These are phyloP conservation scores for Narthecium ossifragum DNA, from an alignment of 106 monocot genomes.

Conservation along the genomic window DNA sequence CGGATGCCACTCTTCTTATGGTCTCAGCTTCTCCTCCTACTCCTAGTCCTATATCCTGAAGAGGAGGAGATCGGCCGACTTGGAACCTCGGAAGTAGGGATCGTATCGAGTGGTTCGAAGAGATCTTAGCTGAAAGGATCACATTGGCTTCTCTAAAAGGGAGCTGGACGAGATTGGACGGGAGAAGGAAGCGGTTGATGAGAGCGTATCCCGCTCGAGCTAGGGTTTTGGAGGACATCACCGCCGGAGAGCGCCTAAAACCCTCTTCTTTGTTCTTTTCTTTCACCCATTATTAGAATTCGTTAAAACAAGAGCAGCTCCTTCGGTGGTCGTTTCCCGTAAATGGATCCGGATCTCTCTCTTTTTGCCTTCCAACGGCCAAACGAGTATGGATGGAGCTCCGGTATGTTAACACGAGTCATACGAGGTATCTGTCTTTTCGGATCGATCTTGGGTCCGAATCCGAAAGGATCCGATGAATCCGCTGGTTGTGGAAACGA, in stretches of 20 bases:
- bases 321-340: too few species aligned
- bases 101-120: slow-evolving; percentile 1
- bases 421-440: too few species aligned
- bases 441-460: too few species aligned
- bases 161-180: slow-evolving; percentile 22
- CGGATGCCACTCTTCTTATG: slow-evolving; percentile 19
- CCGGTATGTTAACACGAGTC: too few species aligned
- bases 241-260: slow-evolving; percentile 5
- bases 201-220: slow-evolving; percentile 39
- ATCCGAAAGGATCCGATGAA: too few species aligned
- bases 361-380: too few species aligned
- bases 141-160: neutral
- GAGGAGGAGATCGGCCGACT: neutral
- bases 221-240: slow-evolving; percentile 49
- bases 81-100: neutral
- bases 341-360: too few species aligned
- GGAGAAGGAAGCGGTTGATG: slow-evolving; percentile 33
- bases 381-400: too few species aligned
- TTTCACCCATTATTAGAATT: too few species aligned
- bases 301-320: too few species aligned
- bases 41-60: neutral
- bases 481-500: too few species aligned
- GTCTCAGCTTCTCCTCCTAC: slow-evolving; percentile 17
- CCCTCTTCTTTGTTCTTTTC: slow-evolving; percentile 4
- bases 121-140: slow-evolving; percentile 2